These are phyloP conservation scores for Trichoderma lentiforme DNA, from an alignment of 2,329 filamentous ascomycete species.

Conservation along the genomic window DNA sequence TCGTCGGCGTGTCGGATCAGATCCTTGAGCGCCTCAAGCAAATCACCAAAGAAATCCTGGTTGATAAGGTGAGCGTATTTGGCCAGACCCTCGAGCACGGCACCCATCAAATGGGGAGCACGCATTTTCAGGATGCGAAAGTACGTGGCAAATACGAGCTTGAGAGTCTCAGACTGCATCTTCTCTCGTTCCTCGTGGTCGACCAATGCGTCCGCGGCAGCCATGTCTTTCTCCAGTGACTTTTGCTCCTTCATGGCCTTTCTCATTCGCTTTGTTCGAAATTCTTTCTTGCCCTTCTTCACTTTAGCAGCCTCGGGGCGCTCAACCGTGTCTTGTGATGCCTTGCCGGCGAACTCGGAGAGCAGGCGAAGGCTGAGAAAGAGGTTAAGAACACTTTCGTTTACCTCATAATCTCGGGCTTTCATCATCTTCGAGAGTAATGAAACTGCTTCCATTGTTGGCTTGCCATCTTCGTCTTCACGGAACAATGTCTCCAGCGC, in stretches of 20 bases:
- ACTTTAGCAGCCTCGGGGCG: slow-evolving; percentile 40
- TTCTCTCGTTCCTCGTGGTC: slow-evolving; percentile 88
- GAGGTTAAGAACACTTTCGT: slow-evolving; percentile 83
- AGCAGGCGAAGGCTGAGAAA: slow-evolving; percentile 88
- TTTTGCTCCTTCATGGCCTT: slow-evolving; percentile 85
- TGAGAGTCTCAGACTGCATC: slow-evolving; percentile 93
- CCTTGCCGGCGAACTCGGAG: slow-evolving; percentile 82
- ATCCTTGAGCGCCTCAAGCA: slow-evolving; percentile 91
- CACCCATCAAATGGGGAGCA: slow-evolving; percentile 85
- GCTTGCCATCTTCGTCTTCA: slow-evolving; percentile 84
- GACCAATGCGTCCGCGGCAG: slow-evolving; percentile 84
- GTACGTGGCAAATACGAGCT: slow-evolving; percentile 92
- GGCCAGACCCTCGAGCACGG: slow-evolving; percentile 88
- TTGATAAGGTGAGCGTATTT: slow-evolving; percentile 97
- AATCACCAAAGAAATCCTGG: slow-evolving; percentile 96
- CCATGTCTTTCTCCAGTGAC: slow-evolving; percentile 87
- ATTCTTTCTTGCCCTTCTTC: slow-evolving; percentile 69
- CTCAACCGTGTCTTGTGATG: slow-evolving; percentile 74
- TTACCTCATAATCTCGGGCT: slow-evolving; percentile 73
- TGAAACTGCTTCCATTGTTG: slow-evolving; percentile 80
- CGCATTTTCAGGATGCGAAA: slow-evolving; percentile 89
- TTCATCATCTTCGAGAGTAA: slow-evolving; percentile 95
- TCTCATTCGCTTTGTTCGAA: slow-evolving; percentile 81
- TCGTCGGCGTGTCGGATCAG: slow-evolving; percentile 74
- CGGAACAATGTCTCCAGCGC: slow-evolving; percentile 78